A percentile compares a stretch with the other conserved stretches of the same genome.
phyloP scores from a whole-genome alignment of 225 moss, liverwort and hornwort genomes.

The Anthoceros angustus region DNA sequence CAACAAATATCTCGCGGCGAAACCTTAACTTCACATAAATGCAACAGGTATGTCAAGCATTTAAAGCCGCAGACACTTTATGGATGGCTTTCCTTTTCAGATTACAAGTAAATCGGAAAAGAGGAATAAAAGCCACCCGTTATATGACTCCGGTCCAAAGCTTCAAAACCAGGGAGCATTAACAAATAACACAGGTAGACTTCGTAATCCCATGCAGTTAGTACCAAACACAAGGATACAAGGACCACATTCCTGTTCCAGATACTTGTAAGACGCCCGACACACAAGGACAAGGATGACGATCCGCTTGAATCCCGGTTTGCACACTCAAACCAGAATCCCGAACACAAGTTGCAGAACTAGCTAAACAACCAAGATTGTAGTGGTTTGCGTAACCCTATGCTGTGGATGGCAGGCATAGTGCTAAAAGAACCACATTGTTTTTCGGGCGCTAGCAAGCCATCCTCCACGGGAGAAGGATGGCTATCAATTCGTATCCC shows the following conservation, averaged over 20 bases:
- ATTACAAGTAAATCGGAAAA: not conserved
- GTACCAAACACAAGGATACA: too few species aligned
- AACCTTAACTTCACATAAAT: not conserved
- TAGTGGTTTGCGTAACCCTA: not conserved
- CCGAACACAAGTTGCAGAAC: not conserved
- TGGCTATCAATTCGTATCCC: not conserved
- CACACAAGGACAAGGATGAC: not conserved
- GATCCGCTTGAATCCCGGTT: not conserved
- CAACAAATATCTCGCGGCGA: not conserved
- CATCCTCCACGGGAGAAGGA: not conserved
- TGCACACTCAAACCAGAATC: not conserved
- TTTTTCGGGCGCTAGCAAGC: not conserved
- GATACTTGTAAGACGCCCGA: too few species aligned
- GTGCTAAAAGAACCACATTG: not conserved
- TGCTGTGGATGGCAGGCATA: not conserved
- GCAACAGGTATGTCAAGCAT: not conserved
- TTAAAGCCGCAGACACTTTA: not conserved
- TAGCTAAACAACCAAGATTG: not conserved
- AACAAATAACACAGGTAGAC: not conserved
- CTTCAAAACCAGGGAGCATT: not conserved
- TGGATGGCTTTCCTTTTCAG: not conserved
- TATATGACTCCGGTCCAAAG: not conserved
- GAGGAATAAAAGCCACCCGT: not conserved
- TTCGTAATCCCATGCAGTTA: too few species aligned
- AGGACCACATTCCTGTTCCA: too few species aligned